These are phyloP conservation scores for Tricholoma terreum DNA, from an alignment of 768 basidiomycete genomes.

Conservation along the genomic window DNA sequence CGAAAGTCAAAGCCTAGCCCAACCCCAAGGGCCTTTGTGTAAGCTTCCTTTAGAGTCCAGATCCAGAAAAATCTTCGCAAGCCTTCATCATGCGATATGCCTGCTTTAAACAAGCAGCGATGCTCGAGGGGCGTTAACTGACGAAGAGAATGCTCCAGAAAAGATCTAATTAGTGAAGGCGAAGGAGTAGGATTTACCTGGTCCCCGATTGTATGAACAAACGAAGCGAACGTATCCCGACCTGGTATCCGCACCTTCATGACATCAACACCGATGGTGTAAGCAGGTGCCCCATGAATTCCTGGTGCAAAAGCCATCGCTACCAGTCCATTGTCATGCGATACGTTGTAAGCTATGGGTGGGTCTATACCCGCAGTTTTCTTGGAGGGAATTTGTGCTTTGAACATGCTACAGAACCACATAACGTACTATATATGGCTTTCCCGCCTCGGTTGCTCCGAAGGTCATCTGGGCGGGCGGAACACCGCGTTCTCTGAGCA, in stretches of 20 bases:
- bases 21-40: slow-evolving; percentile 82
- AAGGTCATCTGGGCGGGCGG: slow-evolving; percentile 47
- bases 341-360: slow-evolving; percentile 75
- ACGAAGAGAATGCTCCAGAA: slow-evolving; percentile 3
- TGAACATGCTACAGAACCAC: neutral
- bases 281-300: slow-evolving; percentile 44
- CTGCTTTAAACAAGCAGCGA: slow-evolving; percentile 30
- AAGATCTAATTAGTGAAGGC: neutral
- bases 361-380: slow-evolving; percentile 41
- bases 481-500: slow-evolving; percentile 59
- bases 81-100: slow-evolving; percentile 45
- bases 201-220: slow-evolving; percentile 61
- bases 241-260: slow-evolving; percentile 73
- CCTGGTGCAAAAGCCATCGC: slow-evolving; percentile 61
- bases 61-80: slow-evolving; percentile 73
- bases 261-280: slow-evolving; percentile 72
- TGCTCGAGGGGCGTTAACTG: slow-evolving; percentile 47
- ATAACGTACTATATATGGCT: slow-evolving; percentile 69
- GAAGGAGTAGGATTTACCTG: slow-evolving; percentile 42
- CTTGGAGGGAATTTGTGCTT: slow-evolving; percentile 27
- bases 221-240: slow-evolving; percentile 52
- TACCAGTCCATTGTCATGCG: slow-evolving; percentile 74
- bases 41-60: slow-evolving; percentile 92
- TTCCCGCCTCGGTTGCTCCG: slow-evolving; percentile 57
- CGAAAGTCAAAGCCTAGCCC: slow-evolving; percentile 82